Evolutionary conservation across 129 eudicot species (phyloP).

Genomic region (Apium graveolens): DNA sequence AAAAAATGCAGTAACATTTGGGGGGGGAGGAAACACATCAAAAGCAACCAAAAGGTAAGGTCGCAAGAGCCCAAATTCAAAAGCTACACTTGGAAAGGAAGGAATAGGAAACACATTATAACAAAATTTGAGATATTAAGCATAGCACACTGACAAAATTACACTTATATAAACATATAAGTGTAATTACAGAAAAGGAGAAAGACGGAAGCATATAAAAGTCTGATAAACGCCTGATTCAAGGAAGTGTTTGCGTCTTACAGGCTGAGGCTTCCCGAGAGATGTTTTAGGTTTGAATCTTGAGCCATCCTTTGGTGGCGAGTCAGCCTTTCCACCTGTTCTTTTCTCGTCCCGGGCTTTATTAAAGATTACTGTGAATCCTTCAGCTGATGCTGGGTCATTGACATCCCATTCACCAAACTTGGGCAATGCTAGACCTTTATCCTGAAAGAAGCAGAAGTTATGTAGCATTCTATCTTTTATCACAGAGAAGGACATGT

Average conservation of each 20-base stretch:
- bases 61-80: not conserved
- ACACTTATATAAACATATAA: too few relatives aligned
- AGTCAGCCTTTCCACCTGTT: constrained; percentile 59
- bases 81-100: not conserved
- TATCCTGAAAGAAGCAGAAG: constrained; percentile 37
- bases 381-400: constrained; percentile 86
- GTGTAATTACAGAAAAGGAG: not conserved
- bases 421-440: constrained; percentile 78
- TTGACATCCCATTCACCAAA: constrained; percentile 95
- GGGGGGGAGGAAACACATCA: not conserved
- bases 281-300: constrained; percentile 39
- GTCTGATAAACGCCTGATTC: not conserved
- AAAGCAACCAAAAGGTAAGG: not conserved
- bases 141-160: not conserved
- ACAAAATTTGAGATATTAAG: not conserved
- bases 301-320: constrained; percentile 51
- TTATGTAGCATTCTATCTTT: not conserved
- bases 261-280: constrained; percentile 70
- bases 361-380: constrained; percentile 74
- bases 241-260: constrained; percentile 27
- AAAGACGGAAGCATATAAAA: not conserved
- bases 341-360: constrained; percentile 79
- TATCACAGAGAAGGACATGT: not conserved
- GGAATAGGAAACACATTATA: not conserved
- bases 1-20: too few relatives aligned